Evolutionary conservation across 257 asterid genomes (phyloP), one percentile per base, ranked within the genome.

Genomic region (Solanum ossicruentum): DNA sequence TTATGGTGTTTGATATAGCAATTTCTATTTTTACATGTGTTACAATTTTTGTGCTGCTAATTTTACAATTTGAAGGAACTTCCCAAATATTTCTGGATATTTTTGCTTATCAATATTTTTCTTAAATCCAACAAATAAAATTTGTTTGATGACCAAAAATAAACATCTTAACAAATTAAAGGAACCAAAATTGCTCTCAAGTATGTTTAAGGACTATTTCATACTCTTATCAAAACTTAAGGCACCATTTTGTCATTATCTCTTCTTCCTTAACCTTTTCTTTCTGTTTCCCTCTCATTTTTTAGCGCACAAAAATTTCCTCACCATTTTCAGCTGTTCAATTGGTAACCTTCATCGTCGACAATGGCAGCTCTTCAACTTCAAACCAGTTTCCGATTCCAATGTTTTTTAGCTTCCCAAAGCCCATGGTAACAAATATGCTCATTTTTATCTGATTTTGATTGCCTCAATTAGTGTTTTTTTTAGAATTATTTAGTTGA

Each of bases 351-450:
- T 72, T 43, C 80, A 45, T 72, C 18, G 20, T 23, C 84, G 18
- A 55, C 61, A 17, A 90, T 91, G 98, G 95, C 89, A 85, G 87
- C 90, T 90, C 85, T 88, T 28, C 88, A 89, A 56, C 61, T 85
- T 69, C 95, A 86, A 55, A 28, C 70, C 85, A 84, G 83, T 61
- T 49, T 81, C 79, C 84, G 41, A 57, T 87, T 85, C 61, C 86
- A 90, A 4, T 69, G 58, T 26, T 4, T 80, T 63, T 39, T 84
- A 51, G 80, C 71, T 17, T 84, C 86, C 73, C 54, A 85, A 41
- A 65, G 92, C 92, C 90, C 82, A 83, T 72, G 52, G 45, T 82
- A 82, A 45, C 78, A 63, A 23, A 3, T 8, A 10, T 84, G 47
- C 13, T 54, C 17, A 77, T 21, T 67, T 20, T 28, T 2, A 15